phyloP scores from a whole-genome alignment of 768 basidiomycete species.

The Cubamyces lactineus region DNA sequence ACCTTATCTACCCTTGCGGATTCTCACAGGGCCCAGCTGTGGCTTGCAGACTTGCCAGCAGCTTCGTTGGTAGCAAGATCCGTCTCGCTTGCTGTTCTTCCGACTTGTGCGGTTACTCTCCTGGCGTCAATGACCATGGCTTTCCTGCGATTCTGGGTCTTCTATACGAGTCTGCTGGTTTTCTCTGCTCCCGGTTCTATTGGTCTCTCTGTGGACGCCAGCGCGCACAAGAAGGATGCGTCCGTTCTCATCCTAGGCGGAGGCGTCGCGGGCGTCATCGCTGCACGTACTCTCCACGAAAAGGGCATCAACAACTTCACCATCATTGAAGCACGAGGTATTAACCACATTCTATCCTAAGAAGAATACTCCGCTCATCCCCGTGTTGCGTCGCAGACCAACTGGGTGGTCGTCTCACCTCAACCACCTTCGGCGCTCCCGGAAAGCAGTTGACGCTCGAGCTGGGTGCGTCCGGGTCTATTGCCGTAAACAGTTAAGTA shows the following conservation, averaged over 20 bases:
- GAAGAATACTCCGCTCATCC: background rate
- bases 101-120: background rate
- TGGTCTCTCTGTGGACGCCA: constrained; percentile 3
- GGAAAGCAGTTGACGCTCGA: constrained; percentile 48
- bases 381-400: constrained; percentile 29
- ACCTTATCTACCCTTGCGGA: too few species aligned
- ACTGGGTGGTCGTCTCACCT: constrained; percentile 60
- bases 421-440: constrained; percentile 42
- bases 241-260: constrained; percentile 63
- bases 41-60: too few species aligned
- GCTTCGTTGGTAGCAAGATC: background rate
- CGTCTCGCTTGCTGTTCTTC: background rate
- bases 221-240: constrained; percentile 2
- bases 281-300: constrained; percentile 58
- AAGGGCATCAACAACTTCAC: constrained; percentile 58
- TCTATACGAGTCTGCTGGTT: background rate
- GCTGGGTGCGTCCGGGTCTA: constrained; percentile 24
- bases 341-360: background rate
- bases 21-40: too few species aligned
- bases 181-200: background rate
- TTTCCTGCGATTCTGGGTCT: background rate
- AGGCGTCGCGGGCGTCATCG: constrained; percentile 63
- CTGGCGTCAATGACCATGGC: background rate
- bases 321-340: constrained; percentile 54
- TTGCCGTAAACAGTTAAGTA: constrained; percentile 48